Evolutionary conservation across 331 rosid species (phyloP).

Genomic region (Malus hybrid): DNA sequence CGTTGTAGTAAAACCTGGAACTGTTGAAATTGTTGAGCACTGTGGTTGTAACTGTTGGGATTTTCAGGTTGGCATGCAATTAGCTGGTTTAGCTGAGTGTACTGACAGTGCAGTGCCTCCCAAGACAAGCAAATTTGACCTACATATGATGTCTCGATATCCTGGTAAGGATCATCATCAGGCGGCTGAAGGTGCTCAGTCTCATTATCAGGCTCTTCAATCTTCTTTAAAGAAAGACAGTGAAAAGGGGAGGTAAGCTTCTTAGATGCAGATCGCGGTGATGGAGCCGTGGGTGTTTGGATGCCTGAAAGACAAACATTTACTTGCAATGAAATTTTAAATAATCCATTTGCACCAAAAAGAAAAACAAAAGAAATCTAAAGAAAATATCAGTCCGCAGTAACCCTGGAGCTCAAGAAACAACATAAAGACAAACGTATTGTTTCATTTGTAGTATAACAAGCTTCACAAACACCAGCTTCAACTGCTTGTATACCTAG

Average conservation of each 20-base stretch:
- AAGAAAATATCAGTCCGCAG: neutral
- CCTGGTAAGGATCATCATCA: conserved; percentile 45
- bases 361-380: no score
- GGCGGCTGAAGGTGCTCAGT: conserved; percentile 68
- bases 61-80: conserved; percentile 76
- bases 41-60: conserved; percentile 58
- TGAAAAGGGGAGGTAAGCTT: conserved; percentile 73
- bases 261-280: conserved; percentile 79
- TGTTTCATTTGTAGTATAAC: no score
- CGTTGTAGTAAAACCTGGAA: conserved; percentile 88
- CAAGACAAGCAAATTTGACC: conserved; percentile 90
- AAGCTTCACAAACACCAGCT: no score
- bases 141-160: conserved; percentile 75
- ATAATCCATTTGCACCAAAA: neutral
- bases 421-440: neutral
- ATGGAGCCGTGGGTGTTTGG: conserved; percentile 44
- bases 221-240: conserved; percentile 83
- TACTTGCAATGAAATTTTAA: neutral
- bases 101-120: conserved; percentile 97
- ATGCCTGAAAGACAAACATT: conserved; percentile 34
- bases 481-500: neutral
- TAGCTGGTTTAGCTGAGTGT: conserved; percentile 67
- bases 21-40: conserved; percentile 85
- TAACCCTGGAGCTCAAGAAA: neutral
- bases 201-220: conserved; percentile 71